A percentile compares a stretch with the other conserved stretches of the same genome.
Conservation (phyloP, 345 rosid genomes). For the Corchorus olitorius region DNA sequence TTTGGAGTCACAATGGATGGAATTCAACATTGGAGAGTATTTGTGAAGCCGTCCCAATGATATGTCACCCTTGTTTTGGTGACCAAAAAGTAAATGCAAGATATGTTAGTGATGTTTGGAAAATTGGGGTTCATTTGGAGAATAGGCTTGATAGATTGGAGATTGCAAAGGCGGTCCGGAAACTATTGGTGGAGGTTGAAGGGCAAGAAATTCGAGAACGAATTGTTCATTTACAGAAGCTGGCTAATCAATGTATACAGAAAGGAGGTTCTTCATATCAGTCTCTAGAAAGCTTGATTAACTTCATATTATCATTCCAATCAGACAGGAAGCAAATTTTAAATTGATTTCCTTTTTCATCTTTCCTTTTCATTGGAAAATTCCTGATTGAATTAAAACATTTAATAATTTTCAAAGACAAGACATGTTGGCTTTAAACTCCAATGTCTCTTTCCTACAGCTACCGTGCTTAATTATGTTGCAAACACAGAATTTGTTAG, state of each 20-base stretch:
- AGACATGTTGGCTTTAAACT: too few species aligned
- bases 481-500: neutral
- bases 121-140: slow-evolving; percentile 34
- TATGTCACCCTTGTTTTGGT: slow-evolving; percentile 41
- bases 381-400: too few species aligned
- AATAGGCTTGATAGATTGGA: slow-evolving; percentile 27
- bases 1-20: slow-evolving; percentile 53
- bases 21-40: slow-evolving; percentile 68
- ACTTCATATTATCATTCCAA: slow-evolving; percentile 25
- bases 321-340: neutral
- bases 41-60: slow-evolving; percentile 53
- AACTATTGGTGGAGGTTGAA: slow-evolving; percentile 25
- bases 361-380: too few species aligned
- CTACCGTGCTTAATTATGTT: neutral
- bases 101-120: slow-evolving; percentile 36
- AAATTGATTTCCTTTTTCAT: neutral
- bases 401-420: too few species aligned
- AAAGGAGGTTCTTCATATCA: slow-evolving; percentile 31
- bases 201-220: slow-evolving; percentile 35
- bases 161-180: slow-evolving; percentile 19
- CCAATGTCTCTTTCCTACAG: neutral
- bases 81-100: slow-evolving; percentile 40
- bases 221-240: slow-evolving; percentile 23
- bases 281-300: slow-evolving; percentile 25
- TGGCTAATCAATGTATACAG: slow-evolving; percentile 17